A percentile compares a stretch with the other conserved stretches of the same genome.
Conservation (phyloP, 495 filamentous ascomycete species). For the Aspergillus ostianus region DNA sequence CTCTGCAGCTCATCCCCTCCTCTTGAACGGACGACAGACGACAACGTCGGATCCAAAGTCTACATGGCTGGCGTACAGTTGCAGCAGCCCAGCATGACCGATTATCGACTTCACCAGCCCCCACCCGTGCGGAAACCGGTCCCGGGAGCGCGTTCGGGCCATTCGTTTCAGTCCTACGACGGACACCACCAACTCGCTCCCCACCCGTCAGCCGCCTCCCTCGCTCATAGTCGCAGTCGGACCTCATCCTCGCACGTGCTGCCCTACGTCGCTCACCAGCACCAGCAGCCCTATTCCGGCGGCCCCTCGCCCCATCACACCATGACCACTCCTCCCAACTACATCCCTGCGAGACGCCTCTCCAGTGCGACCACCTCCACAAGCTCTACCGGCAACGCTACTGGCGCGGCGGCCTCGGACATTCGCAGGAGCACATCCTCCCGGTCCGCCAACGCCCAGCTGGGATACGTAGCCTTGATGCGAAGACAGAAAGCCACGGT, state of each 20-base stretch:
- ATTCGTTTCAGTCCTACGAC: slow-evolving; percentile 35
- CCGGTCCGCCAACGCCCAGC: slow-evolving; percentile 53
- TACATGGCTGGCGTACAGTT: slow-evolving; percentile 33
- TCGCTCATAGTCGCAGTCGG: slow-evolving; percentile 52
- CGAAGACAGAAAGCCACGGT: slow-evolving; percentile 96
- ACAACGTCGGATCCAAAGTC: background rate
- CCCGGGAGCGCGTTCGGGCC: slow-evolving; percentile 25
- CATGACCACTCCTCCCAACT: slow-evolving; percentile 31
- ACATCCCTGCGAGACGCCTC: slow-evolving; percentile 56
- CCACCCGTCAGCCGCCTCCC: slow-evolving; percentile 29
- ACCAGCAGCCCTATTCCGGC: slow-evolving; percentile 30
- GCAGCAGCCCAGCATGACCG: slow-evolving; percentile 40
- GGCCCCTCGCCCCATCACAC: slow-evolving; percentile 29
- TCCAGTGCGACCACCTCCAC: slow-evolving; percentile 77
- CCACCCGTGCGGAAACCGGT: slow-evolving; percentile 39
- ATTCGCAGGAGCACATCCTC: slow-evolving; percentile 76
- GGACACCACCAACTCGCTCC: slow-evolving; percentile 29
- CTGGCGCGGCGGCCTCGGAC: slow-evolving; percentile 42
- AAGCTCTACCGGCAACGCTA: slow-evolving; percentile 48
- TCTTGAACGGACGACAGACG: background rate
- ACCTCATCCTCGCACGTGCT: slow-evolving; percentile 61
- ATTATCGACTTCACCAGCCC: slow-evolving; percentile 42
- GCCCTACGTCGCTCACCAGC: slow-evolving; percentile 38
- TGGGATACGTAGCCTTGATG: slow-evolving; percentile 89
- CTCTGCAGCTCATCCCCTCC: background rate